Base-by-base conservation (phyloP, 1,284 basidiomycete species). In the Afroboletus lepidellus region DNA sequence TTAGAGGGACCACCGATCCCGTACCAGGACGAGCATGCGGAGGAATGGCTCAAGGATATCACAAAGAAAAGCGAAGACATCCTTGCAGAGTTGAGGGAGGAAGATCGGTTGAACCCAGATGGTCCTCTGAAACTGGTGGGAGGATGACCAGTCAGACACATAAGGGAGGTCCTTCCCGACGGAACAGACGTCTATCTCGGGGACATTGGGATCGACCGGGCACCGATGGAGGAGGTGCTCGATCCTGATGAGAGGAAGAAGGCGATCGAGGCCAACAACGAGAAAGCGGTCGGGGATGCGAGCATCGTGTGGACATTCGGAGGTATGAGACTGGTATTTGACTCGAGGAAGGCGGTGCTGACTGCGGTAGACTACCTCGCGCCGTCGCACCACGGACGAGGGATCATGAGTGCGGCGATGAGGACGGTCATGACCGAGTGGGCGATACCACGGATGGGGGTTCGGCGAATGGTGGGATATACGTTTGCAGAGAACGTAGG, bases 341-440 rank as follows among this genome's bases (percentile, higher is more conserved):
- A n/a, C 13, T 39, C 2, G 18, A n/a, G 33, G 69, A 55, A 51
- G 29, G n/a, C 16, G 12, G 34, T 24, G 37, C 53, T 48, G 23
- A 62, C 23, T 18, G 36, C 1, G 42, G 20, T 48, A 70, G 65
- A 67, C 44, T 70, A 67, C 54, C 66, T 67, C 39, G 75, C 73
- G 11, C 72, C 79, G 15, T 77, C 75, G 36, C 77, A 85, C 60
- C 85, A 87, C 54, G 74, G 83, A 21, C 73, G 72, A 56, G 85
- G 85, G 0, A 86, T 87, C 57, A 87, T 89, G 85, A 77, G 77
- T 30, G 79, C 78, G 20, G 83, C 76, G 0, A 59, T 87, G 27
- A 63, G 66, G 12, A 75, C 75, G 4, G 50, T 89, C 27, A 54
- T 87, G 30, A 61, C 72, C 20, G 62, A 74, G 16, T 87, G 85